These are phyloP conservation scores for Populus hybrid DNA, from an alignment of 441 rosid genomes.

Conservation along the genomic window DNA sequence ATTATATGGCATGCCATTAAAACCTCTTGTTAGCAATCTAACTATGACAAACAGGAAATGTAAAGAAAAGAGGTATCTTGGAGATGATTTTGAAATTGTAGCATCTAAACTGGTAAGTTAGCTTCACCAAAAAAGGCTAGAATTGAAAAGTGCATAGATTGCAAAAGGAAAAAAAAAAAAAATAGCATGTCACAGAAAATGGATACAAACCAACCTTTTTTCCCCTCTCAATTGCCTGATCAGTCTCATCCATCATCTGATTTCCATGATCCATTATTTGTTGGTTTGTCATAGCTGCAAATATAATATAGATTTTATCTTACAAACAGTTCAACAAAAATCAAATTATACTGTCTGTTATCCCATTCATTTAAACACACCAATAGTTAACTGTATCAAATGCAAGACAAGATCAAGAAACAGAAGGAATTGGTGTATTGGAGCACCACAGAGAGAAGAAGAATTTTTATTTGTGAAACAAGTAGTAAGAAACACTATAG, in stretches of 20 bases:
- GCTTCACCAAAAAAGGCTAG: background rate
- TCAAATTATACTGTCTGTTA: background rate
- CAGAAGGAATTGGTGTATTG: background rate
- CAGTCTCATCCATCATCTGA: conserved; percentile 92
- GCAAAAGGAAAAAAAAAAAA: background rate
- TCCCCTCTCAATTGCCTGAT: conserved; percentile 91
- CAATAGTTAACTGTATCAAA: background rate
- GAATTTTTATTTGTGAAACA: background rate
- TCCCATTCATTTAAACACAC: background rate
- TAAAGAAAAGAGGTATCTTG: background rate
- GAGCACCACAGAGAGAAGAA: background rate
- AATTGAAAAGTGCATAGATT: background rate
- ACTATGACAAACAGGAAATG: background rate
- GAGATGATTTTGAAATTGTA: background rate
- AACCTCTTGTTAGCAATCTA: background rate
- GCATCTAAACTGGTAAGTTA: background rate
- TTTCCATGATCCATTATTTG: conserved; percentile 74
- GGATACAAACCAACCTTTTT: conserved; percentile 51
- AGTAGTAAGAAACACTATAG: background rate
- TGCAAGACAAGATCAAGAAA: background rate
- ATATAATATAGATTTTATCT: conserved; percentile 7
- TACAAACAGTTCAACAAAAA: conserved; percentile 14
- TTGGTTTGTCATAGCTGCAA: conserved; percentile 89
- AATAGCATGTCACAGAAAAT: background rate
- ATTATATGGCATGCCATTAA: background rate